A percentile compares a stretch with the other conserved stretches of the same genome.
Evolutionary conservation across 805 yeast genomes (phyloP).

Genomic region (Teunomyces barrocoloradensis): DNA sequence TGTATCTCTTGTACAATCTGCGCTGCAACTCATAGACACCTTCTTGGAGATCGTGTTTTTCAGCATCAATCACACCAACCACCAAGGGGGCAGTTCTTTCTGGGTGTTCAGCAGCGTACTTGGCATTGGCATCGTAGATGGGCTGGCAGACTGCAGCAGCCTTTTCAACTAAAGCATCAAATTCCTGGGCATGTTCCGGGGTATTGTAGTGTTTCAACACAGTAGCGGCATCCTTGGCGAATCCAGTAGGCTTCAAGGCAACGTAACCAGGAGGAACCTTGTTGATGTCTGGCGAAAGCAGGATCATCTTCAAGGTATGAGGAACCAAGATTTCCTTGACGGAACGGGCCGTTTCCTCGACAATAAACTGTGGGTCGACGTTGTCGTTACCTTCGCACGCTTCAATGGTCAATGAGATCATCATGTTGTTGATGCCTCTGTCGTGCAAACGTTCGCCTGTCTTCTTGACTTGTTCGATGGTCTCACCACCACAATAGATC

Average conservation of each 20-base stretch:
- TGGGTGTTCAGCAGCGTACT: slow-evolving; percentile 52
- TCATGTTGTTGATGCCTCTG: slow-evolving; percentile 88
- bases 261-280: slow-evolving; percentile 86
- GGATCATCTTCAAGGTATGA: slow-evolving; percentile 61
- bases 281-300: slow-evolving; percentile 45
- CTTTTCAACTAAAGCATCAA: slow-evolving; percentile 60
- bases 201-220: slow-evolving; percentile 61
- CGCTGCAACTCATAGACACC: slow-evolving; percentile 93
- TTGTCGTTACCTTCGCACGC: slow-evolving; percentile 79
- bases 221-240: slow-evolving; percentile 71
- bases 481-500: slow-evolving; percentile 89
- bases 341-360: slow-evolving; percentile 62
- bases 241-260: slow-evolving; percentile 91
- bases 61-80: slow-evolving; percentile 86
- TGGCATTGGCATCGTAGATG: slow-evolving; percentile 50
- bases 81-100: slow-evolving; percentile 69
- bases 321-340: slow-evolving; percentile 68
- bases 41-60: slow-evolving; percentile 79
- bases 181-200: slow-evolving; percentile 39
- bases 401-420: slow-evolving; percentile 91
- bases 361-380: slow-evolving; percentile 57
- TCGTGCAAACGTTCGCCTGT: slow-evolving; percentile 67
- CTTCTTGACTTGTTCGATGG: slow-evolving; percentile 60
- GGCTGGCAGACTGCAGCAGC: slow-evolving; percentile 63
- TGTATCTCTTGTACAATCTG: slow-evolving; percentile 69